Base-by-base conservation (phyloP, 139 green algal species). In the Coccomyxa sp. region DNA sequence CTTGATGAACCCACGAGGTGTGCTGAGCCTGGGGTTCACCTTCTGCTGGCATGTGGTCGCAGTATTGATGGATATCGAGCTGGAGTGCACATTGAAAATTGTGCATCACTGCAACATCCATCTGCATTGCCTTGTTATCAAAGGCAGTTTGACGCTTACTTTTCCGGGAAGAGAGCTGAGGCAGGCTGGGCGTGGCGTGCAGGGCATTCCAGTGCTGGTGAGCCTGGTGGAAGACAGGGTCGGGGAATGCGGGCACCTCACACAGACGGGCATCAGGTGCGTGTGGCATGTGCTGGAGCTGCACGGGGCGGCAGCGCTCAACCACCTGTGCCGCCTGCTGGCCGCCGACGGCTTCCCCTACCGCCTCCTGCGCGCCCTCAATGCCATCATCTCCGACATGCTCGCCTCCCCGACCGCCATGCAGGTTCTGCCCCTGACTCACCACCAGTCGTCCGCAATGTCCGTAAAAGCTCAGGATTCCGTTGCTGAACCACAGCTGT, bases 201-300 rank as follows among this genome's bases (percentile, higher is more conserved):
- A 88, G 76, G 91, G 90, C 67, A 68, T 94, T 67, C 82, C 85
- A 57, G 81, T 90, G 51, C 86, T 94, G 57, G 89, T 92, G 25
- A 81, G 67, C 17, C 87, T 95, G 83, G 83, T 89, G 82, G 88
- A 87, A 45, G 84, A 87, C 79, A 86, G 88, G 71, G 13, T 89
- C 14, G 23, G 60, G 21, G 88, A 89, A 67, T 51, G 71, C 18
- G 68, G 68, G 28, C 81, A 51, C 59, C 88, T 92, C 28, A 90
- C 84, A 0, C 74, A 79, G 17, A 79, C 77, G 27, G 90, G 81
- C 21, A 74, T 93, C 27, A 63, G 79, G n/a, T 92, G 90, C 77
- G 90, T 93, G 80, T 93, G 86, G 83, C 82, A 86, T 10, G 80
- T 94, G 77, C 88, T 95, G 67, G 89, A 93, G 75, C 75, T 89